Evolutionary conservation across 176 grass and related monocot genomes (phyloP).

Genomic region (Chrysopogon serrulatus): DNA sequence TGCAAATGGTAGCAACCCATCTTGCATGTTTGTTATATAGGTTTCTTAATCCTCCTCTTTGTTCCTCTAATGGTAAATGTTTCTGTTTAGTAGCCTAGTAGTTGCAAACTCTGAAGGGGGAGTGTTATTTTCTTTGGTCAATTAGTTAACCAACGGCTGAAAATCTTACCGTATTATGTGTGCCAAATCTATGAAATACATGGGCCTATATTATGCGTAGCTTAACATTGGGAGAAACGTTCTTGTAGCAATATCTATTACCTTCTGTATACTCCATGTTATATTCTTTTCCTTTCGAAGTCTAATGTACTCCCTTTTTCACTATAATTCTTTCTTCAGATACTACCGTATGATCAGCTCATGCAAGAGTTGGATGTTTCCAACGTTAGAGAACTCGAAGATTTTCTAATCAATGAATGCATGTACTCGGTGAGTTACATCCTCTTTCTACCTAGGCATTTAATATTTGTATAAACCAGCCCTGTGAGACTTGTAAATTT

Average conservation of each 20-base stretch:
- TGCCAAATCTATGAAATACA: neutral
- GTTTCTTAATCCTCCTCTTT: neutral
- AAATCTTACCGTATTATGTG: neutral
- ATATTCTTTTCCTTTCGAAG: neutral
- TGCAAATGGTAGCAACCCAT: neutral
- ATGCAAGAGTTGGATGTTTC: constrained; percentile 98
- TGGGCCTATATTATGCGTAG: neutral
- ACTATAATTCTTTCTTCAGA: constrained; percentile 37
- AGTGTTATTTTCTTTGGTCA: neutral
- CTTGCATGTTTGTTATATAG: neutral
- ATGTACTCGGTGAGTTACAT: constrained; percentile 89
- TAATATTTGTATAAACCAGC: neutral
- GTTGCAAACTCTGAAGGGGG: neutral
- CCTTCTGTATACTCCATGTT: neutral
- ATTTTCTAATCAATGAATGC: constrained; percentile 99
- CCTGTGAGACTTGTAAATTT: neutral
- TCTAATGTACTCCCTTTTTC: neutral
- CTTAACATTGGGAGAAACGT: neutral
- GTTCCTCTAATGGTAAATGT: neutral
- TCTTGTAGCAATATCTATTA: neutral
- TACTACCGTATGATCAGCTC: constrained; percentile 90
- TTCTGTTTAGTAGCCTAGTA: neutral
- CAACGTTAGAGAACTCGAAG: constrained; percentile 97
- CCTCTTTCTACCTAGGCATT: neutral
- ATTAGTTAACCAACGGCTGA: neutral